These are phyloP conservation scores for Leccinum boreale DNA, from an alignment of 768 basidiomycete species.

Conservation along the genomic window DNA sequence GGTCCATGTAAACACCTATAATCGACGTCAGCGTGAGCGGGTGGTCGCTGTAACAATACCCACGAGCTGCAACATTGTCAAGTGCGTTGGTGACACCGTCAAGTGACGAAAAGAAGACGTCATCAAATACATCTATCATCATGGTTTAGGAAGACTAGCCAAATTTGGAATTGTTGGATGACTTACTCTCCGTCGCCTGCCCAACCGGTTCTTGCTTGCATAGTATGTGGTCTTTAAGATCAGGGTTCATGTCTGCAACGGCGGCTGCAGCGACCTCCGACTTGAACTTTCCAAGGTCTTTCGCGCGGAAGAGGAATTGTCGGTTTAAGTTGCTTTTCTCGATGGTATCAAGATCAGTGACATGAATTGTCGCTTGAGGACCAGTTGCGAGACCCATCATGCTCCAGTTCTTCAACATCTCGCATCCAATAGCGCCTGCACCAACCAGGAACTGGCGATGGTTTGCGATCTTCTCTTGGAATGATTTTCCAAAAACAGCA, in stretches of 20 bases:
- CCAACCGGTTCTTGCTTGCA: slow-evolving; percentile 94
- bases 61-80: slow-evolving; percentile 95
- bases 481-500: slow-evolving; percentile 89
- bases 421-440: slow-evolving; percentile 98
- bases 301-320: slow-evolving; percentile 95
- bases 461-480: slow-evolving; percentile 89
- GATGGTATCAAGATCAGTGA: slow-evolving; percentile 97
- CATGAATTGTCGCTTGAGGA: slow-evolving; percentile 75
- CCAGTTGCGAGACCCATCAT: slow-evolving; percentile 95
- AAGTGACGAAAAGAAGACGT: slow-evolving; percentile 81
- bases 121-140: slow-evolving; percentile 73
- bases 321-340: slow-evolving; percentile 99
- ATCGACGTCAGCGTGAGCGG: slow-evolving; percentile 1
- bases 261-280: slow-evolving; percentile 90
- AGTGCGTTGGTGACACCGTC: slow-evolving; percentile 97
- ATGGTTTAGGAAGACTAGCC: slow-evolving; percentile 11
- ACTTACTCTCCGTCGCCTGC: slow-evolving; percentile 85
- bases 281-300: slow-evolving; percentile 97
- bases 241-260: slow-evolving; percentile 94
- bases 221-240: slow-evolving; percentile 78
- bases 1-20: slow-evolving; percentile 96
- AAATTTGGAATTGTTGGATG: neutral
- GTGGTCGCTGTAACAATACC: slow-evolving; percentile 26
- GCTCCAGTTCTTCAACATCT: slow-evolving; percentile 99
- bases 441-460: slow-evolving; percentile 96